Conservation (phyloP, 208 protist species). For the Angomonas ambiguus region DNA sequence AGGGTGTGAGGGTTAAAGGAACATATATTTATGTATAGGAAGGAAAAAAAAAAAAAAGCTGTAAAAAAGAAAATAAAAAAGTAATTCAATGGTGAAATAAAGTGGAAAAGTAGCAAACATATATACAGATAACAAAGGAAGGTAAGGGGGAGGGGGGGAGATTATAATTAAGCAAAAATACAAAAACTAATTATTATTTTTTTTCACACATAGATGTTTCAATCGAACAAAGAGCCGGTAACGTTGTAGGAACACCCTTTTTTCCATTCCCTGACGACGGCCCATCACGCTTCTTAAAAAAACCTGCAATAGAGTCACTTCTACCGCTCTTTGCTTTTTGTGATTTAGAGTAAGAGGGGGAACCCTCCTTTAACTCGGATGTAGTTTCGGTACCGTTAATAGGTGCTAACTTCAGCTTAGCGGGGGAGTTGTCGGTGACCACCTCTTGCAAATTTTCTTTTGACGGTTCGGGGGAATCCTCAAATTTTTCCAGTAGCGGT, state of each 20-base stretch:
- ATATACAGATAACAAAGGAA: constrained; percentile 17
- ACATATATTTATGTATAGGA: neutral
- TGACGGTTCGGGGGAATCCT: neutral
- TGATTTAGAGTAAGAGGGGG: neutral
- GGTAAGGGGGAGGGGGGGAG: no score
- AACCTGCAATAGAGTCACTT: neutral
- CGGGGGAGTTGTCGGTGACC: neutral
- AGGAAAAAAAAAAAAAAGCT: constrained; percentile 11
- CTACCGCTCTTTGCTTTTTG: neutral
- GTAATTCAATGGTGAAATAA: constrained; percentile 12
- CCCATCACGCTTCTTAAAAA: neutral
- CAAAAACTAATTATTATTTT: neutral
- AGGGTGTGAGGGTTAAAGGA: neutral
- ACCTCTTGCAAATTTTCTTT: neutral
- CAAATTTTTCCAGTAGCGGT: neutral
- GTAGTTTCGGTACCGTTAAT: neutral
- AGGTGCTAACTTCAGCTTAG: neutral
- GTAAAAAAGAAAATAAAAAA: constrained; percentile 8
- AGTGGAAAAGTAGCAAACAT: constrained; percentile 18
- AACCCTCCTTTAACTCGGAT: neutral
- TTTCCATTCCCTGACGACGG: neutral
- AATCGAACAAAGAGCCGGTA: constrained; percentile 3
- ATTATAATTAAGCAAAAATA: no score
- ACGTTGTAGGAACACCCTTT: neutral
- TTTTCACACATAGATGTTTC: neutral